Evolutionary conservation across 2,329 filamentous ascomycete species (phyloP).

Genomic region (Cryphonectria radicalis): DNA sequence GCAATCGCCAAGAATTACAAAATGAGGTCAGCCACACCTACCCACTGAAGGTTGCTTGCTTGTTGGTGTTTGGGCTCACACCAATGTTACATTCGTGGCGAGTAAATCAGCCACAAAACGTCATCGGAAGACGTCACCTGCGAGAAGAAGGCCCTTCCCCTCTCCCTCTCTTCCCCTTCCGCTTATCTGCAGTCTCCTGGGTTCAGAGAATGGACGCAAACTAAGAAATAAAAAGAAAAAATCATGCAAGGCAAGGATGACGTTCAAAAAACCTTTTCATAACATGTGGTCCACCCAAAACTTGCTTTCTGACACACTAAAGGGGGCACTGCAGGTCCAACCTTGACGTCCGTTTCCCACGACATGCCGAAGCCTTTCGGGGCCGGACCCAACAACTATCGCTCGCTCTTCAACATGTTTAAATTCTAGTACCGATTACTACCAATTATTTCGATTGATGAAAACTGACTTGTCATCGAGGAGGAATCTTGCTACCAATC

Average conservation of each 20-base stretch:
- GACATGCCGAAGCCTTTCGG: neutral
- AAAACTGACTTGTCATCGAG: neutral
- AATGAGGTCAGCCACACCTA: slow-evolving; percentile 28
- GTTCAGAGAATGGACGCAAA: neutral
- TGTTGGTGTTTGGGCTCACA: neutral
- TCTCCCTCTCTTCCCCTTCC: neutral
- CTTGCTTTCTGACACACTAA: neutral
- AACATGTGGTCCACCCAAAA: neutral
- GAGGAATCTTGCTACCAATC: neutral
- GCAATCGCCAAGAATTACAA: neutral
- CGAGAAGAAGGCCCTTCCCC: neutral
- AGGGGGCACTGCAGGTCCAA: neutral
- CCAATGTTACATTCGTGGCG: neutral
- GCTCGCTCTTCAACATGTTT: neutral
- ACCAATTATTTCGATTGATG: no score
- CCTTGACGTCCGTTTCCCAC: neutral
- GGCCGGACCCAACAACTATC: neutral
- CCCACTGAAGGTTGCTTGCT: neutral
- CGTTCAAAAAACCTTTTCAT: neutral
- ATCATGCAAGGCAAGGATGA: neutral
- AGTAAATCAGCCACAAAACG: slow-evolving; percentile 12
- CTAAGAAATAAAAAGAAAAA: neutral
- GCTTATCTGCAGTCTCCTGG: neutral
- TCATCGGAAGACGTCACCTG: slow-evolving; percentile 13
- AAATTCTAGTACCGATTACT: neutral